Evolutionary conservation across 371 early-diverging fungal genomes (phyloP).

Genomic region (Rhizopus stolonifer): DNA sequence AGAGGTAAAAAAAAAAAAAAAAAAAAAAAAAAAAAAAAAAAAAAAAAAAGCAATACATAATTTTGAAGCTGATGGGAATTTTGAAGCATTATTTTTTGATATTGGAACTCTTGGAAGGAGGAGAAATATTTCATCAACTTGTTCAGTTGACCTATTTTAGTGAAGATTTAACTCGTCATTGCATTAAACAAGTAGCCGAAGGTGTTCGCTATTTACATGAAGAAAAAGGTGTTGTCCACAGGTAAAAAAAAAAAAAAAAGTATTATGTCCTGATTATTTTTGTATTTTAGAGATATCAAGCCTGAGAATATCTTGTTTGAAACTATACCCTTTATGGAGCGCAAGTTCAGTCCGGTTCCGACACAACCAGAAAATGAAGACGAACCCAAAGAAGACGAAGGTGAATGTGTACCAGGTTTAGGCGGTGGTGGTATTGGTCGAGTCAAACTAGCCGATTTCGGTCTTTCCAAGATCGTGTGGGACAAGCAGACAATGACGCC

Average conservation of each 20-base stretch:
- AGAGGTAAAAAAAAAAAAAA: slow-evolving; percentile 32
- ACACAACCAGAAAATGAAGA: slow-evolving; percentile 40
- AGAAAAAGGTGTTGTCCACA: slow-evolving; percentile 85
- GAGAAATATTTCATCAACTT: slow-evolving; percentile 86
- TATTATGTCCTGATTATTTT: no score
- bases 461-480: slow-evolving; percentile 81
- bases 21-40: no score
- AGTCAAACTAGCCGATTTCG: slow-evolving; percentile 88
- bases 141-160: slow-evolving; percentile 79
- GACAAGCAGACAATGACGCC: slow-evolving; percentile 84
- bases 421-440: slow-evolving; percentile 82
- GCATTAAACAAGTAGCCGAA: slow-evolving; percentile 86
- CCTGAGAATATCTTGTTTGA: slow-evolving; percentile 93
- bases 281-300: slow-evolving; percentile 83
- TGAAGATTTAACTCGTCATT: slow-evolving; percentile 77
- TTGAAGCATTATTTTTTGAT: slow-evolving; percentile 77
- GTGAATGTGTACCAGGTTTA: slow-evolving; percentile 67
- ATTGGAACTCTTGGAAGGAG: slow-evolving; percentile 82
- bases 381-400: slow-evolving; percentile 71
- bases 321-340: slow-evolving; percentile 63
- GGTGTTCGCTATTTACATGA: slow-evolving; percentile 89
- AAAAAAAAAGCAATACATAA: no score
- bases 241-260: no score
- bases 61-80: no score
- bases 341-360: slow-evolving; percentile 34